Conservation (phyloP, 306 rosid genomes). For the Acacia crassicarpa region DNA sequence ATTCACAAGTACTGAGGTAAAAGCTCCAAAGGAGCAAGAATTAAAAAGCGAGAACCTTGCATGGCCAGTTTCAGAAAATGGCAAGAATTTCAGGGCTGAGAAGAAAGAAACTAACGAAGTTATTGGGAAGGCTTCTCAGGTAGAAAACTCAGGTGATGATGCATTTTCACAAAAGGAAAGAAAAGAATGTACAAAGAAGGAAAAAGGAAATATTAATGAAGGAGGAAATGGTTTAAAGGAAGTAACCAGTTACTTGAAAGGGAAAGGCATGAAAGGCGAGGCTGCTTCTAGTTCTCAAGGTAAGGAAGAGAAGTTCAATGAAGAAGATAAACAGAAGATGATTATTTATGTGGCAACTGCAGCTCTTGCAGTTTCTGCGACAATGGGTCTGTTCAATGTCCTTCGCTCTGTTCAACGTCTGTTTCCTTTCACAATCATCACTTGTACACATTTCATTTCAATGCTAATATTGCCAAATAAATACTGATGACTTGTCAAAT, state of each 20-base stretch:
- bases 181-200: constrained; percentile 3
- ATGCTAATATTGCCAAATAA: not conserved
- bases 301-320: constrained; percentile 27
- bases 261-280: constrained; percentile 28
- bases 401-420: constrained; percentile 20
- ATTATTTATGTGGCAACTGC: constrained; percentile 36
- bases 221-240: not conserved
- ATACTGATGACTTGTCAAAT: not conserved
- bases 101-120: not conserved
- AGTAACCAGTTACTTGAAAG: constrained; percentile 11
- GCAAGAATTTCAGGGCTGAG: not conserved
- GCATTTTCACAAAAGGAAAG: not conserved
- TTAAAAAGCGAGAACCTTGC: not conserved
- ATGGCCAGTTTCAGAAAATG: not conserved
- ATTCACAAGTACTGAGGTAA: not conserved
- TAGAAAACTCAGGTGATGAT: not conserved
- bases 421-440: constrained; percentile 1
- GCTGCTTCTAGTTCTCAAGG: constrained; percentile 38
- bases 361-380: constrained; percentile 20
- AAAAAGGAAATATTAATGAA: not conserved
- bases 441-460: constrained; percentile 4
- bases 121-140: not conserved
- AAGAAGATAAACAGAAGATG: constrained; percentile 38
- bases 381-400: constrained; percentile 34
- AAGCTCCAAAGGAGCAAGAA: not conserved